phyloP scores from a whole-genome alignment of 2,329 filamentous ascomycete genomes.

The Coniochaeta hoffmannii region DNA sequence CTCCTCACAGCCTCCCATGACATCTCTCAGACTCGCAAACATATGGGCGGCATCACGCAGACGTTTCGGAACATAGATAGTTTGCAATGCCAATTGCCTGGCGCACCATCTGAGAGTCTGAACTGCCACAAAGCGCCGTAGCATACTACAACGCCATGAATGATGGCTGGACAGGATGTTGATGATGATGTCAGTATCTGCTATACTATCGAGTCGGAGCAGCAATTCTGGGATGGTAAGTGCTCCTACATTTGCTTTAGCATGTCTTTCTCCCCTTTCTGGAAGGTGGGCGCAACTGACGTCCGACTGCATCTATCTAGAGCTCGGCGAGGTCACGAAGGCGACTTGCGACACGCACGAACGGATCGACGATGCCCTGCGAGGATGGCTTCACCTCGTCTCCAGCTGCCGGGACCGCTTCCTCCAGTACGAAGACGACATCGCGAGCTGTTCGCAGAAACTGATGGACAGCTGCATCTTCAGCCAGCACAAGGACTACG shows the following conservation, averaged over 20 bases:
- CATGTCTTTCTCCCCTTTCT: neutral
- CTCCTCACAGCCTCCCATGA: neutral
- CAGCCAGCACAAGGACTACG: constrained; percentile 68
- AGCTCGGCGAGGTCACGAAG: constrained; percentile 39
- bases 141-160: constrained; percentile 9
- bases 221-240: constrained; percentile 92
- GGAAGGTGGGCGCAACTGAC: neutral
- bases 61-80: neutral
- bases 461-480: constrained; percentile 74
- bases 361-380: constrained; percentile 74
- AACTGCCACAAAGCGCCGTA: neutral
- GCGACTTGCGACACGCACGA: constrained; percentile 43
- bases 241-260: constrained; percentile 16
- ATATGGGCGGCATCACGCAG: neutral
- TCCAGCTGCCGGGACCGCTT: constrained; percentile 69
- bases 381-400: constrained; percentile 74
- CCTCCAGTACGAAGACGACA: constrained; percentile 68
- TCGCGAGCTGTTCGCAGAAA: constrained; percentile 71
- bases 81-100: neutral
- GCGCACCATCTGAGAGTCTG: neutral
- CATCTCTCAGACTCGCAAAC: neutral
- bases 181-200: constrained; percentile 61
- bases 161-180: constrained; percentile 55
- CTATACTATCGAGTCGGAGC: constrained; percentile 66
- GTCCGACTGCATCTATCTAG: constrained; percentile 22